Evolutionary conservation across 2,329 filamentous ascomycete species (phyloP).

Genomic region (Colletotrichum sp.): DNA sequence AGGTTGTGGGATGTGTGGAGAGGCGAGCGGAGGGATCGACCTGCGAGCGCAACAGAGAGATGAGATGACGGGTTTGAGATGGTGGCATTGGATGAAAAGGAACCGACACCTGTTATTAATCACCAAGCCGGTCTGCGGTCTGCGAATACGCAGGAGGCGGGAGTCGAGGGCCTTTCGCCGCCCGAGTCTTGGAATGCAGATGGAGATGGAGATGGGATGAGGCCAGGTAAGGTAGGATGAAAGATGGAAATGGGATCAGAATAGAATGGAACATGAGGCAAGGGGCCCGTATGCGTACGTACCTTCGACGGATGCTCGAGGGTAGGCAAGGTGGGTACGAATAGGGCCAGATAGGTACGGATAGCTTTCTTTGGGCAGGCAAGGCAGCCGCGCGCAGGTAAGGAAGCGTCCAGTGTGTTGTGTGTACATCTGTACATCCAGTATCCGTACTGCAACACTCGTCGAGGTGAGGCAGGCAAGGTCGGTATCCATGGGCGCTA

Average conservation of each 20-base stretch:
- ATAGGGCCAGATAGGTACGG: not conserved
- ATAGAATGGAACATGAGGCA: not conserved
- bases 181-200: not conserved
- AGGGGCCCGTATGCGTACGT: not conserved
- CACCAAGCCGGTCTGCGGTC: not conserved
- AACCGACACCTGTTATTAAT: not conserved
- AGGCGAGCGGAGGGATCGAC: conserved; percentile 22
- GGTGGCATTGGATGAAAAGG: conserved; percentile 10
- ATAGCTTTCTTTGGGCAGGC: not conserved
- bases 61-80: conserved; percentile 16
- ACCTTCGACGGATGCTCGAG: not conserved
- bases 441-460: not conserved
- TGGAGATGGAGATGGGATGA: not conserved
- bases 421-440: not conserved
- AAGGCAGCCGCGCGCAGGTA: not conserved
- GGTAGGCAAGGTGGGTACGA: not conserved
- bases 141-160: not conserved
- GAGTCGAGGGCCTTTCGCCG: not conserved
- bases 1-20: conserved; percentile 24
- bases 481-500: not conserved
- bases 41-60: conserved; percentile 19
- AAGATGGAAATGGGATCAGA: not conserved
- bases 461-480: not conserved
- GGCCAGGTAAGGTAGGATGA: not conserved
- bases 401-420: not conserved